phyloP scores from a whole-genome alignment of 1,284 basidiomycete genomes.

The Pseudozyma hubeiensis region DNA sequence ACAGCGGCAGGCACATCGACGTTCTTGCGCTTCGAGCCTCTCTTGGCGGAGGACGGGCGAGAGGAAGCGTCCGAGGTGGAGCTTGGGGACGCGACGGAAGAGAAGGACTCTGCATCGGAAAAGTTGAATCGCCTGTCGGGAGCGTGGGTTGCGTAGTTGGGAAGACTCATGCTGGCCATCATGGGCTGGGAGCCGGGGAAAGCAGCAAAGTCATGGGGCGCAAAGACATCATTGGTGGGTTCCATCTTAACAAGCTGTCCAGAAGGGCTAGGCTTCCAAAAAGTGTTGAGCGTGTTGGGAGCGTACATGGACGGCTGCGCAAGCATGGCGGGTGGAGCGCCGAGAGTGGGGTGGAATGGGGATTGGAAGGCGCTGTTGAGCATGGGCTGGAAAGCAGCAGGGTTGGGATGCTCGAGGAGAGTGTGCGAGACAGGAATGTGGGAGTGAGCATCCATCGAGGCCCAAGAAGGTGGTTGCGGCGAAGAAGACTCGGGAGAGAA shows the following conservation, averaged over 20 bases:
- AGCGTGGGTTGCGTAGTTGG: conserved; percentile 27
- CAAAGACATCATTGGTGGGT: conserved; percentile 23
- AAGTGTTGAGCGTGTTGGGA: conserved; percentile 22
- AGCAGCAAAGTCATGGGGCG: conserved; percentile 18
- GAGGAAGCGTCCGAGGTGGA: conserved; percentile 30
- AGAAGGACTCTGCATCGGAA: conserved; percentile 35
- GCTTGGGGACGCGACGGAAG: conserved; percentile 34
- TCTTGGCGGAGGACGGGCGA: conserved; percentile 24
- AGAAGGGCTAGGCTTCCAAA: conserved; percentile 27
- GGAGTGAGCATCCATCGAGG: conserved; percentile 12
- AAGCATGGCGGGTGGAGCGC: conserved; percentile 11
- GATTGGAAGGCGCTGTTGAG: conserved; percentile 10
- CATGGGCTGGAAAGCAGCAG: conserved; percentile 24
- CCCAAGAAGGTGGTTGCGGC: conserved; percentile 20
- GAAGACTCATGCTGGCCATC: conserved; percentile 39
- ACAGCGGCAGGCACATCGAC: conserved; percentile 14
- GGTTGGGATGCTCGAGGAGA: conserved; percentile 14
- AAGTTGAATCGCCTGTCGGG: conserved; percentile 33
- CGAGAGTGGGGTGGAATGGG: conserved; percentile 10
- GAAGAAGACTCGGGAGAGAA: conserved; percentile 37
- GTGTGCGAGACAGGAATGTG: conserved; percentile 15
- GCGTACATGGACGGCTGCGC: conserved; percentile 31
- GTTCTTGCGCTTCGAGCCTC: conserved; percentile 37
- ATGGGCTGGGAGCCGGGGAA: conserved; percentile 31
- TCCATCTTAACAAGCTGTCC: conserved; percentile 36